A percentile compares a stretch with the other conserved stretches of the same genome.
phyloP scores from a whole-genome alignment of 306 rosid species.

The Cucumis hystrix region DNA sequence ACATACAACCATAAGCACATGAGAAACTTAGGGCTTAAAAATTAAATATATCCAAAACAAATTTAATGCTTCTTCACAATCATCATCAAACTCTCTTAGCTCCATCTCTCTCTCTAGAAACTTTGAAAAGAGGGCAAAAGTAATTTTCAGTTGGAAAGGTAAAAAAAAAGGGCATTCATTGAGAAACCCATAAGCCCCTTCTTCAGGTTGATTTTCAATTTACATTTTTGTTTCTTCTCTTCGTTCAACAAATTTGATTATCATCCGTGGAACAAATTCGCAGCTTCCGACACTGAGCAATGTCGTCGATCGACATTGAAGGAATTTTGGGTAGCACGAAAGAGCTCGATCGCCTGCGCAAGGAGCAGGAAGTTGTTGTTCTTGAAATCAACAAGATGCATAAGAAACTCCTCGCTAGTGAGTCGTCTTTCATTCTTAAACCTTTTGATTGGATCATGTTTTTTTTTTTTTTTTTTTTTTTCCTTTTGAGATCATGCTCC shows the following conservation, averaged over 20 bases:
- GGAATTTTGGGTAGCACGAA: conserved; percentile 62
- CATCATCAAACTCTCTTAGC: background rate
- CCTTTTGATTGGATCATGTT: background rate
- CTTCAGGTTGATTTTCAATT: background rate
- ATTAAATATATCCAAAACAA: no score
- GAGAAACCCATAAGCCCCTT: background rate
- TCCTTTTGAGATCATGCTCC: background rate
- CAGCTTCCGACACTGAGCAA: conserved; percentile 13
- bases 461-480: background rate
- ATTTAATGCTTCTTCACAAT: background rate
- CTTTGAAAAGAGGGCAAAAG: background rate
- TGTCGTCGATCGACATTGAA: conserved; percentile 66
- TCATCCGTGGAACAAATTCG: background rate
- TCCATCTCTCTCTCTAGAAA: background rate
- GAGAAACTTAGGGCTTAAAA: no score
- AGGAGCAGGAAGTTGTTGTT: conserved; percentile 63
- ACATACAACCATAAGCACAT: no score
- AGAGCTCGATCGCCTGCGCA: conserved; percentile 85
- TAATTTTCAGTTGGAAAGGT: background rate
- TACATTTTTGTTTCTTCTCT: background rate
- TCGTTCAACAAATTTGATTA: background rate
- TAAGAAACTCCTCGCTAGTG: conserved; percentile 74
- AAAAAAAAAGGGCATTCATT: background rate
- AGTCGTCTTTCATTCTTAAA: background rate
- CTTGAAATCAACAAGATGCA: conserved; percentile 82